Evolutionary conservation across 2,329 filamentous ascomycete genomes (phyloP), one percentile per base, ranked within the genome.

Genomic region (Diplodia intermedia): DNA sequence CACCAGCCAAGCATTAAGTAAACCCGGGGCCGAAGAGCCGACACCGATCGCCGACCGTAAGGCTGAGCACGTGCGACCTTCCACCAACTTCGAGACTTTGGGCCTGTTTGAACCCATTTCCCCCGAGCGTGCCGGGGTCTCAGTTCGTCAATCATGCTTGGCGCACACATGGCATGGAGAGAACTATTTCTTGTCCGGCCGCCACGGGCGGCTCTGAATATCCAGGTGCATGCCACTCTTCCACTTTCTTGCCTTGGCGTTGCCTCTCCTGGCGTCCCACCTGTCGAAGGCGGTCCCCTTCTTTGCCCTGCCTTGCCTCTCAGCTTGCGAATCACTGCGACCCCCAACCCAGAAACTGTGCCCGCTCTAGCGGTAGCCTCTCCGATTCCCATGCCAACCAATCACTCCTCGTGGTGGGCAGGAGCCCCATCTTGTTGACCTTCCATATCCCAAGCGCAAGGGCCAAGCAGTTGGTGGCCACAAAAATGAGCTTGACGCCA

Each of bases 341-440:
- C 6, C 9, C 52, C 66, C 66, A 67, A 3, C 66, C 66, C 18
- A 60, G 36, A n/a, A 67, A 68, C n/a, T 62, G 60, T n/a, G 66
- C 66, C 40, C 66, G 26, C 18, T 68, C 66, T 56, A 68, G 26
- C 14, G 66, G 66, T 33, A 49, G 29, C 52, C 66, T 63, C 29
- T 63, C 88, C 20, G 85, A 85, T 79, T 99, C 95, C 95, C 95
- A 99, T 68, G 94, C 94, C 74, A 99, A 83, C 95, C 95, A 99
- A 80, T 99, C 95, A 72, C 93, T 97, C 77, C 93, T 89, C 69
- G 95, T 98, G 66, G 95, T 99, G 89, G 95, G 95, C 79, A 99
- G 84, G 73, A 99, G 81, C 0, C 95, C 95, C 95, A 99, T 99
- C 47, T 87, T 89, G 80, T 98, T 97, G 33, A 99, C 89, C 81